Conservation (phyloP, 2,329 filamentous ascomycete genomes). For the Microcera coccophila region DNA sequence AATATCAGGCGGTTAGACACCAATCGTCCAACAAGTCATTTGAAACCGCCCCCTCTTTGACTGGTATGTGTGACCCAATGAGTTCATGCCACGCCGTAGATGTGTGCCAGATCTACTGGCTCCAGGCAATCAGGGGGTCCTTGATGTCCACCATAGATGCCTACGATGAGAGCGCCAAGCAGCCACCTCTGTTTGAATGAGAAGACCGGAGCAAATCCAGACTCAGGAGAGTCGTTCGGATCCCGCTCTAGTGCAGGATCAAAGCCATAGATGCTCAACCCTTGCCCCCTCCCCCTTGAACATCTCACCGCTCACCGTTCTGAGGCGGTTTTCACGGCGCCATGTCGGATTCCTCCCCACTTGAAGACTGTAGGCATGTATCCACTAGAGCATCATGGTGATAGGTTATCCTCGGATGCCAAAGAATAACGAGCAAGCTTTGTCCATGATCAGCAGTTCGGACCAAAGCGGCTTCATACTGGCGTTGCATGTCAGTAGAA, state of each 20-base stretch:
- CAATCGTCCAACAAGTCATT: conserved; percentile 6
- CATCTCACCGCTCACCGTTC: neutral
- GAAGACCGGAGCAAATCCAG: neutral
- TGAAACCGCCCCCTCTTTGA: conserved; percentile 8
- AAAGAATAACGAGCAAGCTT: too few relatives aligned
- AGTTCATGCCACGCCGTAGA: conserved; percentile 25
- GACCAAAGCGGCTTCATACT: too few relatives aligned
- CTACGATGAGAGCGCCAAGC: neutral
- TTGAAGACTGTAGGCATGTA: too few relatives aligned
- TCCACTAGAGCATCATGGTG: too few relatives aligned
- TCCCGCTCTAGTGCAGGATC: neutral
- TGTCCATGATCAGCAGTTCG: too few relatives aligned
- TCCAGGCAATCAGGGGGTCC: conserved; percentile 12
- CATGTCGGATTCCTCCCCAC: too few relatives aligned
- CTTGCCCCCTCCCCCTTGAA: too few relatives aligned
- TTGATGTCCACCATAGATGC: neutral
- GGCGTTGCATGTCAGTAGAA: too few relatives aligned
- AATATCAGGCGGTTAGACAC: conserved; percentile 14
- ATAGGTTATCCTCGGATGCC: too few relatives aligned
- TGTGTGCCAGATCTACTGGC: conserved; percentile 19
- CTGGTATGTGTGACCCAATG: conserved; percentile 22
- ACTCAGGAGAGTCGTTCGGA: neutral
- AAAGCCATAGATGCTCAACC: neutral
- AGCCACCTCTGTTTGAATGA: neutral
- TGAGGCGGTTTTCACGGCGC: neutral